These are phyloP conservation scores for Musa schizocarpa DNA, from an alignment of 176 grass and related monocot species.

Conservation along the genomic window DNA sequence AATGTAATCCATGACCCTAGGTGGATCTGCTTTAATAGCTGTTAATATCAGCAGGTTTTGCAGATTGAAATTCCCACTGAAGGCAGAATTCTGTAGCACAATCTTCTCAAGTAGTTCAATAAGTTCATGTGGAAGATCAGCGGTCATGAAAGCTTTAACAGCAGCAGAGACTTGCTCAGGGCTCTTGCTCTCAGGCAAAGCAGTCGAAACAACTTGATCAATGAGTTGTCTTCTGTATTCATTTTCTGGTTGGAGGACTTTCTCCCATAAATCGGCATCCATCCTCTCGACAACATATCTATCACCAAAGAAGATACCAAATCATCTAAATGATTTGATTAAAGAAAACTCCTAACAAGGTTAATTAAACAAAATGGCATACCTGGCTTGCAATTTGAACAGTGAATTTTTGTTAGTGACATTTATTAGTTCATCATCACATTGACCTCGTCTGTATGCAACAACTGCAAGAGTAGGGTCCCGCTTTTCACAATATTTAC, in stretches of 20 bases:
- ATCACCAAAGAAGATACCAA: slow-evolving; percentile 22
- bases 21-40: slow-evolving; percentile 92
- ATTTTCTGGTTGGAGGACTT: slow-evolving; percentile 90
- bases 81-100: slow-evolving; percentile 93
- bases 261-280: slow-evolving; percentile 92
- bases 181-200: slow-evolving; percentile 92
- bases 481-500: slow-evolving; percentile 95
- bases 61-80: slow-evolving; percentile 92
- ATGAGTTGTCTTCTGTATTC: slow-evolving; percentile 97
- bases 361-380: slow-evolving; percentile 7
- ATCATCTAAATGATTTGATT: not conserved
- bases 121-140: slow-evolving; percentile 90
- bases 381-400: slow-evolving; percentile 95
- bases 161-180: slow-evolving; percentile 98
- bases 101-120: slow-evolving; percentile 99
- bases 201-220: slow-evolving; percentile 97
- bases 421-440: slow-evolving; percentile 83
- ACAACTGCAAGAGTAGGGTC: slow-evolving; percentile 96
- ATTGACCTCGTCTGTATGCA: slow-evolving; percentile 86
- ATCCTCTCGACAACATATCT: slow-evolving; percentile 98
- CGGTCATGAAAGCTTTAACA: slow-evolving; percentile 98
- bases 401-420: slow-evolving; percentile 92
- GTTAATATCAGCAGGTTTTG: slow-evolving; percentile 95
- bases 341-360: slow-evolving; percentile 3
- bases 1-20: slow-evolving; percentile 90